A percentile compares a stretch with the other conserved stretches of the same genome.
Evolutionary conservation across 164 flowering plant genomes (phyloP).

Genomic region (Berberis vulgaris): DNA sequence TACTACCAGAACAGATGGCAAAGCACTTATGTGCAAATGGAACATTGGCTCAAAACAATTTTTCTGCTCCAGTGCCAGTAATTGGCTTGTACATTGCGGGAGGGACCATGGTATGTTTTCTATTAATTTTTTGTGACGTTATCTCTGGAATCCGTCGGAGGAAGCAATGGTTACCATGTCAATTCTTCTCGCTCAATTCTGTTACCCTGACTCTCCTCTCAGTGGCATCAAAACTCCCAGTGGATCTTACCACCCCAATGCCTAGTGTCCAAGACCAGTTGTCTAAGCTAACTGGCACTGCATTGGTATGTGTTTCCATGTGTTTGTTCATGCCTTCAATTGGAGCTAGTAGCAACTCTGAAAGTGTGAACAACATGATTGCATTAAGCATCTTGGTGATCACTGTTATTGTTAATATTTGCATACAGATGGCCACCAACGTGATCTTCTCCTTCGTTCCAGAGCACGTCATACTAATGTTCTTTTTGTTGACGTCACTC

Average conservation of each 20-base stretch:
- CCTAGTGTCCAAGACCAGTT: conserved; percentile 7
- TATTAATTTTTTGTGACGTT: not conserved
- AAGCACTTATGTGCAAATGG: not conserved
- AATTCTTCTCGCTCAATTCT: conserved; percentile 5
- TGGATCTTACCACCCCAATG: conserved; percentile 11
- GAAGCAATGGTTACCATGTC: conserved; percentile 10
- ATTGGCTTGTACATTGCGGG: conserved; percentile 1
- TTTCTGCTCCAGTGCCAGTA: not conserved
- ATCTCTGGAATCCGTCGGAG: not conserved
- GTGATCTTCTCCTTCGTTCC: conserved; percentile 4
- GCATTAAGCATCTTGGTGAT: conserved; percentile 5
- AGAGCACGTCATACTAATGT: conserved; percentile 5
- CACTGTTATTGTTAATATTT: conserved; percentile 1
- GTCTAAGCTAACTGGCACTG: conserved; percentile 7
- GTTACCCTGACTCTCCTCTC: conserved; percentile 4
- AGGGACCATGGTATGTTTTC: not conserved
- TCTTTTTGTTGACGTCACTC: conserved; percentile 1
- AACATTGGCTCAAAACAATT: not conserved
- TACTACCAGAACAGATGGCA: not conserved
- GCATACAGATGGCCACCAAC: conserved; percentile 4
- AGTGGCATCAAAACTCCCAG: conserved; percentile 5
- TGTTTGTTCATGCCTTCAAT: conserved; percentile 7
- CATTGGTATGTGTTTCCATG: conserved; percentile 1
- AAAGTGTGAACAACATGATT: conserved; percentile 3
- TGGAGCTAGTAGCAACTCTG: not conserved